These are phyloP conservation scores for Metschnikowia hibisci DNA, from an alignment of 805 yeast genomes.

Conservation along the genomic window DNA sequence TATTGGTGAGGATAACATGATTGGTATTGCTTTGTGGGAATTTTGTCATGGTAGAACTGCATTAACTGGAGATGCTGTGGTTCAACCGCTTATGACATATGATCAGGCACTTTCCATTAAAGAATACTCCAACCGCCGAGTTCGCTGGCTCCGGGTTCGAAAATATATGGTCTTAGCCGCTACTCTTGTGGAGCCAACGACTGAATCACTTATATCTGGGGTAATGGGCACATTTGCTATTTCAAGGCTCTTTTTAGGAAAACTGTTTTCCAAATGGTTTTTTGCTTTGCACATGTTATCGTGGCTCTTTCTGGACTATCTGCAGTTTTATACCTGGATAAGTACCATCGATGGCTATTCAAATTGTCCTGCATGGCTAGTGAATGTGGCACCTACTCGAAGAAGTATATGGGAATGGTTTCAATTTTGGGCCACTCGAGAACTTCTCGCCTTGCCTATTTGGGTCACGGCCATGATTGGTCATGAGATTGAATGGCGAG, in stretches of 20 bases:
- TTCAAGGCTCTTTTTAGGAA: constrained; percentile 36
- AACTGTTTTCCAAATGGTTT: constrained; percentile 30
- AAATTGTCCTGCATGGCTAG: constrained; percentile 13
- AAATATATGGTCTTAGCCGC: constrained; percentile 86
- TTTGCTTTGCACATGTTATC: constrained; percentile 50
- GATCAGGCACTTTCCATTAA: constrained; percentile 31
- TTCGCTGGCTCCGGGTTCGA: constrained; percentile 82
- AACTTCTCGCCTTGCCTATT: constrained; percentile 71
- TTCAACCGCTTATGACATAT: constrained; percentile 60
- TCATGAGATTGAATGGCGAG: constrained; percentile 73
- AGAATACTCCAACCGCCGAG: constrained; percentile 65
- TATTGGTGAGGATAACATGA: constrained; percentile 92
- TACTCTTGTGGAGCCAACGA: constrained; percentile 80
- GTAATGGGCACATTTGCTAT: constrained; percentile 59
- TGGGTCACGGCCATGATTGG: constrained; percentile 83
- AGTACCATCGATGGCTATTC: constrained; percentile 16
- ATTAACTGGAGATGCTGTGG: constrained; percentile 70
- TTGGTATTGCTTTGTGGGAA: constrained; percentile 81
- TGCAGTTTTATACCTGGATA: constrained; percentile 49
- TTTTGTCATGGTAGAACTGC: constrained; percentile 64
- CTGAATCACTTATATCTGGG: constrained; percentile 72
- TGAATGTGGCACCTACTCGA: constrained; percentile 16
- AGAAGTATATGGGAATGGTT: constrained; percentile 26
- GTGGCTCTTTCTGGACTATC: constrained; percentile 66
- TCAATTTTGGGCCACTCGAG: constrained; percentile 62